phyloP scores from a whole-genome alignment of 164 flowering plant genomes.

The Berberis vulgaris region DNA sequence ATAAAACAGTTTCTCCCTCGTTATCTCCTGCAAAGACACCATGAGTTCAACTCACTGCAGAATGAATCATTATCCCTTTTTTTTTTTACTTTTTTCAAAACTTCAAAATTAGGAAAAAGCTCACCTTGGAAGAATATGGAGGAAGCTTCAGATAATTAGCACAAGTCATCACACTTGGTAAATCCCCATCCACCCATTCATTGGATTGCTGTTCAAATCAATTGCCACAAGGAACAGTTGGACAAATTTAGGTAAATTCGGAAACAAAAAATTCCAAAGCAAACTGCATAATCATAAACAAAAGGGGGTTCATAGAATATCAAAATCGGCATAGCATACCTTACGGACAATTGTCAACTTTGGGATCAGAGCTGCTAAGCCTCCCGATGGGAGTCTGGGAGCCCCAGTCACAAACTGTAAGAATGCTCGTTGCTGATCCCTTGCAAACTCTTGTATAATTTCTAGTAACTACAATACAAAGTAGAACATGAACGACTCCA shows the following conservation, averaged over 20 bases:
- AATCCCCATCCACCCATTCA: constrained; percentile 46
- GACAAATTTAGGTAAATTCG: background rate
- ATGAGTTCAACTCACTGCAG: background rate
- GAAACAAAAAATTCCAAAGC: background rate
- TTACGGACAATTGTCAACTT: constrained; percentile 89
- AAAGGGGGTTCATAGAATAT: no score
- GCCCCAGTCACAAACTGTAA: constrained; percentile 95
- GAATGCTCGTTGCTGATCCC: constrained; percentile 63
- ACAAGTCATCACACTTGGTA: constrained; percentile 98
- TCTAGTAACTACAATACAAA: constrained; percentile 56
- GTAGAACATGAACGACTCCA: background rate
- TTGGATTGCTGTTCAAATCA: constrained; percentile 43
- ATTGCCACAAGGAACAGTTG: background rate
- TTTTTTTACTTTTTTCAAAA: no score
- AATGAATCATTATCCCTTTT: background rate
- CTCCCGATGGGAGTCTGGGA: constrained; percentile 94
- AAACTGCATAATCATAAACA: background rate
- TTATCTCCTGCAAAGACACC: constrained; percentile 49
- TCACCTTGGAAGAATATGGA: constrained; percentile 84
- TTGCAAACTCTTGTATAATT: constrained; percentile 57
- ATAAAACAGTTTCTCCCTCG: constrained; percentile 81
- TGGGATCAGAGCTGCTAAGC: constrained; percentile 83
- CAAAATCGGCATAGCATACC: constrained; percentile 25
- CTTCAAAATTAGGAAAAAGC: background rate
- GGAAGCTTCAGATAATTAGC: constrained; percentile 96